A percentile compares a stretch with the other conserved stretches of the same genome.
Conservation (phyloP, 2,329 filamentous ascomycete genomes). For the Diaporthe eres region DNA sequence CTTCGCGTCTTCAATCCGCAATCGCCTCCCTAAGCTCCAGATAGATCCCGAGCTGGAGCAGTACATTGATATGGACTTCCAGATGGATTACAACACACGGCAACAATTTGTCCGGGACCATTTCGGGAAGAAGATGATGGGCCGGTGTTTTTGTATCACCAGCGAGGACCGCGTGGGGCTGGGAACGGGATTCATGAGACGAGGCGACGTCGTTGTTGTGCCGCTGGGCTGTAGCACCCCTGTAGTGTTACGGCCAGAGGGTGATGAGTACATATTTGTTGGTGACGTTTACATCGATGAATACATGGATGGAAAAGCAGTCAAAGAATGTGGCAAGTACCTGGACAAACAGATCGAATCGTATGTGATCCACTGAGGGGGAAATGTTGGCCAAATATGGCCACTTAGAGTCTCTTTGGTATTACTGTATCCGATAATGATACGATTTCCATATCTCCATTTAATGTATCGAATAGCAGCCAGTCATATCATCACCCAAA, state of each 20-base stretch:
- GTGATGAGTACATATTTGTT: conserved; percentile 49
- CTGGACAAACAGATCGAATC: no score
- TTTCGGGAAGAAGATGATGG: conserved; percentile 45
- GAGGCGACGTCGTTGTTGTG: conserved; percentile 51
- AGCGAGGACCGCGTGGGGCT: conserved; percentile 48
- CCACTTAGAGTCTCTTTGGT: no score
- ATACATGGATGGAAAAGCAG: conserved; percentile 53
- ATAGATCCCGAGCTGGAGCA: conserved; percentile 42
- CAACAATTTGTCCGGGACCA: conserved; percentile 42
- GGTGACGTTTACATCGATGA: conserved; percentile 54
- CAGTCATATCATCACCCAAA: no score
- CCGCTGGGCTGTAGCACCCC: conserved; percentile 54
- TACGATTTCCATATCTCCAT: background rate
- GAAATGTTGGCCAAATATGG: background rate
- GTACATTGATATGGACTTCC: conserved; percentile 15
- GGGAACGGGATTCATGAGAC: conserved; percentile 50
- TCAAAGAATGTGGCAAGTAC: conserved; percentile 43
- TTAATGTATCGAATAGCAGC: no score
- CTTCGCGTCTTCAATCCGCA: conserved; percentile 43
- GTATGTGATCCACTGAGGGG: background rate
- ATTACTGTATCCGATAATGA: background rate
- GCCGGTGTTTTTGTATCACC: conserved; percentile 47
- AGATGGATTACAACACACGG: conserved; percentile 26
- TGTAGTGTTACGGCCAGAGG: conserved; percentile 49
- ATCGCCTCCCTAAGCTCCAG: conserved; percentile 43